Evolutionary conservation across 805 yeast genomes (phyloP), one percentile per base, ranked within the genome.

Genomic region (Candida silvatica): DNA sequence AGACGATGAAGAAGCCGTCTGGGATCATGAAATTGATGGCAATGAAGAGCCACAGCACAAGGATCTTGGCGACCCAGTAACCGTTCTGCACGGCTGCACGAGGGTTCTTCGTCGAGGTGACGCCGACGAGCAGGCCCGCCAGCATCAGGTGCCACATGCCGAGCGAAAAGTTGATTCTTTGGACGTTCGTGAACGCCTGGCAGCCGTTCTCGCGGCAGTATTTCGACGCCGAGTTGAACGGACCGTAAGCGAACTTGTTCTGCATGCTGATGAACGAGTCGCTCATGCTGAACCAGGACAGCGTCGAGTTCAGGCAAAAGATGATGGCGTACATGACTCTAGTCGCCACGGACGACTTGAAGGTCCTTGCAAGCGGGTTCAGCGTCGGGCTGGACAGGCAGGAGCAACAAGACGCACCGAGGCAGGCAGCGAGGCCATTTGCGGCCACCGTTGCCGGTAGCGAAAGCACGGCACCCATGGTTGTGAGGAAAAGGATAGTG

Each of bases 201-300:
- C 95, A 87, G 47, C 83, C 83, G 37, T 82, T 80, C 11, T 92
- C 94, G 29, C 78, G 76, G 59, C 98, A 90, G 28, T 73, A 60
- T 8, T 43, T 44, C 41, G 52, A 53, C 6, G 62, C 77, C 42
- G 69, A 69, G 47, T 78, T 79, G 49, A 83, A 73, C 39, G 71
- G 66, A 11, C 85, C 86, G 59, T 78, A 70, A 0, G 85, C 69
- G 6, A 86, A 65, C 39, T 69, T 71, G 40, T 81, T 92, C 6
- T 92, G 75, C 59, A 82, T 74, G 39, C 74, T 67, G 15, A 80
- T 69, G 4, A 90, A 77, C 57, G 82, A 80, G 41, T 86, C 86
- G 14, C 94, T 77, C 37, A 92, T 71, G 61, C 83, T 84, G n/a
- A 86, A 61, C 99, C 99, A 92, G 8, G 97, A 84, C 12, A 92